Percentiles rank a stretch among this genome's conserved stretches.
These are phyloP conservation scores for Didymella arachidicola DNA, from an alignment of 2,329 filamentous ascomycete species.

Conservation along the genomic window DNA sequence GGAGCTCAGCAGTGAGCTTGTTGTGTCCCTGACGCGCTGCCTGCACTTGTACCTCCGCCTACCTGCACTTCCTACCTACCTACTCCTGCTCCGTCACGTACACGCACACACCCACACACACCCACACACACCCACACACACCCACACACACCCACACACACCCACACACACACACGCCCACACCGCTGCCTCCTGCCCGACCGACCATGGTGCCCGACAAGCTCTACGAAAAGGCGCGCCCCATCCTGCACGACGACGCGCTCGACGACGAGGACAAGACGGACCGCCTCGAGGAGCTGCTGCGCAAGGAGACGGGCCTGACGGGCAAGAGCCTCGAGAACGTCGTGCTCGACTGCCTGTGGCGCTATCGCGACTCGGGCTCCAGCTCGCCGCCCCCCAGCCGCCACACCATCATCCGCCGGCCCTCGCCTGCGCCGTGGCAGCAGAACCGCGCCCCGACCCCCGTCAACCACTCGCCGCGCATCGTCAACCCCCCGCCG, in stretches of 20 bases:
- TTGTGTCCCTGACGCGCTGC: slow-evolving; percentile 12
- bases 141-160: background rate
- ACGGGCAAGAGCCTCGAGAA: slow-evolving; percentile 83
- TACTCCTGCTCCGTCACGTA: background rate
- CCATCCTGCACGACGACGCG: slow-evolving; percentile 80
- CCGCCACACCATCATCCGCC: slow-evolving; percentile 87
- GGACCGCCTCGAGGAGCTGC: slow-evolving; percentile 85
- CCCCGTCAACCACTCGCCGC: slow-evolving; percentile 81
- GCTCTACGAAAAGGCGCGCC: slow-evolving; percentile 89
- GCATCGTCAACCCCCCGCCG: slow-evolving; percentile 80
- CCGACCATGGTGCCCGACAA: slow-evolving; percentile 84
- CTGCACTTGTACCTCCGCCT: background rate
- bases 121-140: no score
- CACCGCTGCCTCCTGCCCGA: slow-evolving; percentile 7
- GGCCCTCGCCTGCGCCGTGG: slow-evolving; percentile 93
- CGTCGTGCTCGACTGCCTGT: slow-evolving; percentile 86
- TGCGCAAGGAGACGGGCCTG: slow-evolving; percentile 79
- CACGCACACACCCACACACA: background rate
- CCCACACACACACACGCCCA: background rate
- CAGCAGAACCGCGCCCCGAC: slow-evolving; percentile 77
- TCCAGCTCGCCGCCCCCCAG: slow-evolving; percentile 82
- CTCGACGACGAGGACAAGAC: slow-evolving; percentile 96
- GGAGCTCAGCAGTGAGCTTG: slow-evolving; percentile 10
- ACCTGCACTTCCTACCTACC: no score
- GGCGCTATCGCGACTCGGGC: slow-evolving; percentile 77